Evolutionary conservation across 345 rosid species (phyloP).

Genomic region (Rhodamnia argentea): DNA sequence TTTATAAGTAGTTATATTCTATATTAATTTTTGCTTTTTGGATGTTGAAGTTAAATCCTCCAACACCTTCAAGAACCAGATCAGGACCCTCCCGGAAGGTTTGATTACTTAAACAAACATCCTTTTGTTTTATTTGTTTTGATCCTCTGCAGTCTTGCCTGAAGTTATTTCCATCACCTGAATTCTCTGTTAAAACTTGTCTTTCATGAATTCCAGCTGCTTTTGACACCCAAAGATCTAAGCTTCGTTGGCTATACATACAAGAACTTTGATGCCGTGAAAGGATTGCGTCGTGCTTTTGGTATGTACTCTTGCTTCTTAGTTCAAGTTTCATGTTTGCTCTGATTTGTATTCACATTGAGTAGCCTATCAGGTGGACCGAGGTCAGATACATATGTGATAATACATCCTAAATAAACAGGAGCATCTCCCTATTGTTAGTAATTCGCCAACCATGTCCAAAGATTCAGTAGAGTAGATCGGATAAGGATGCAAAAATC

Average conservation of each 20-base stretch:
- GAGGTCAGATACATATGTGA: neutral
- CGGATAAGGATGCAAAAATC: neutral
- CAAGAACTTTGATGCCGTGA: conserved; percentile 94
- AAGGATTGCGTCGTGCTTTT: conserved; percentile 48
- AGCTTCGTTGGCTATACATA: conserved; percentile 95
- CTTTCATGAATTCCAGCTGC: conserved; percentile 40
- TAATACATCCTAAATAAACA: neutral
- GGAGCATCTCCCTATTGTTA: neutral
- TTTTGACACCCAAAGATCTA: conserved; percentile 76
- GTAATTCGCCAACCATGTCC: neutral
- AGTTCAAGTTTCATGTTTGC: neutral
- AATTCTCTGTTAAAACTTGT: neutral
- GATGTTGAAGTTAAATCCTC: conserved; percentile 49
- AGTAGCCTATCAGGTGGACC: neutral
- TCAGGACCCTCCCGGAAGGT: conserved; percentile 91
- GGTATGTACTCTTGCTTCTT: conserved; percentile 30
- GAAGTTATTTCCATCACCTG: neutral
- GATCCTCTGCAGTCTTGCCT: neutral
- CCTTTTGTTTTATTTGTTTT: neutral
- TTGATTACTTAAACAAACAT: conserved; percentile 4
- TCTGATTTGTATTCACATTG: neutral
- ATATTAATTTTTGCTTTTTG: neutral
- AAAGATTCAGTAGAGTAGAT: neutral
- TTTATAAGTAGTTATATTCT: neutral
- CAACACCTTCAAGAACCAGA: conserved; percentile 56